phyloP scores from a whole-genome alignment of 768 basidiomycete species.

The Inosperma sp. region DNA sequence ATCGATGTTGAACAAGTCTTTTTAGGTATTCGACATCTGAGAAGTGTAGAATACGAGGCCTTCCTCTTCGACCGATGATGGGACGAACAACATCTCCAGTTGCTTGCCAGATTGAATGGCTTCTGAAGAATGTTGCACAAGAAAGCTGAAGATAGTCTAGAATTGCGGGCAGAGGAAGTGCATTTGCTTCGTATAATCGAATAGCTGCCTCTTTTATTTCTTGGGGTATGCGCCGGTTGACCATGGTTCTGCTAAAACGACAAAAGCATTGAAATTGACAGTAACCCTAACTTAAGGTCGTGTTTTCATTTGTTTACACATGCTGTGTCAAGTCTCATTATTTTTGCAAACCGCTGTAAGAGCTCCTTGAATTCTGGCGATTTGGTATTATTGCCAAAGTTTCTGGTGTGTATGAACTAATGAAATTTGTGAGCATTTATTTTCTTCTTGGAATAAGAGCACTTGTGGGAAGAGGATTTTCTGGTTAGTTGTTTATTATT shows the following conservation, averaged over 20 bases:
- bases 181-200: constrained; percentile 2
- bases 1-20: constrained; percentile 5
- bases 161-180: not conserved
- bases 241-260: not conserved
- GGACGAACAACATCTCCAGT: constrained; percentile 8
- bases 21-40: constrained; percentile 8
- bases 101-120: constrained; percentile 1
- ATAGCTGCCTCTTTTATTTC: constrained; percentile 4
- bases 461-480: too few relatives aligned
- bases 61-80: not conserved
- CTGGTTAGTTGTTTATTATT: too few relatives aligned
- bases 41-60: constrained; percentile 2
- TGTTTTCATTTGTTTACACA: not conserved
- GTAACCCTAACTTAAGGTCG: not conserved
- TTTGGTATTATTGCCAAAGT: too few relatives aligned
- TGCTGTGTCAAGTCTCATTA: not conserved
- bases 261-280: not conserved
- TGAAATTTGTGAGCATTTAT: too few relatives aligned
- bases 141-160: constrained; percentile 5
- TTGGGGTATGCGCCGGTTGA: not conserved
- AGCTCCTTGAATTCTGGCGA: too few relatives aligned
- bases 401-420: too few relatives aligned
- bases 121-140: constrained; percentile 1
- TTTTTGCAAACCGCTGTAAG: constrained; percentile 9
- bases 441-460: too few relatives aligned